Conservation (phyloP, 257 asterid species). For the Cordia subcordata region DNA sequence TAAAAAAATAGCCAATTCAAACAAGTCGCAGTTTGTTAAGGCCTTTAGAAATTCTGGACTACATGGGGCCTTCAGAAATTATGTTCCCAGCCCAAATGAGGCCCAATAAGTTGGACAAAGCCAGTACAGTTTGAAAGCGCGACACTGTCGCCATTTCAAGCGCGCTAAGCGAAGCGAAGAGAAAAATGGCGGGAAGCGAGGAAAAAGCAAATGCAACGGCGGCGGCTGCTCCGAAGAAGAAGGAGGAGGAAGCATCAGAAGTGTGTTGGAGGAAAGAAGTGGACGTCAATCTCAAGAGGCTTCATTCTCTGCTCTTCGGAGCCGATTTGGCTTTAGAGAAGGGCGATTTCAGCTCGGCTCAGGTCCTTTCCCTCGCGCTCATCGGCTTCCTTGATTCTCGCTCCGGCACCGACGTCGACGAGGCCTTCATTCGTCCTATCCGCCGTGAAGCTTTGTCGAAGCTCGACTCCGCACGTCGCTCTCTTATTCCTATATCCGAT, state of each 20-base stretch:
- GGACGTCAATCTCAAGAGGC: conserved; percentile 69
- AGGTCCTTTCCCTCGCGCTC: conserved; percentile 64
- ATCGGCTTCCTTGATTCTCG: conserved; percentile 89
- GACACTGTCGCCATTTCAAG: neutral
- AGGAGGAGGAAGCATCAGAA: conserved; percentile 17
- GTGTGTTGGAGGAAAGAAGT: conserved; percentile 79
- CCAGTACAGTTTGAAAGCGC: neutral
- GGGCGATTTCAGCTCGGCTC: conserved; percentile 66
- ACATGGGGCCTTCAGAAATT: no score
- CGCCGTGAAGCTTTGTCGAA: conserved; percentile 72
- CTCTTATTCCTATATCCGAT: conserved; percentile 63
- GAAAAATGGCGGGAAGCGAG: conserved; percentile 75
- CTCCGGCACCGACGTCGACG: conserved; percentile 54
- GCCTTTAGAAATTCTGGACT: no score
- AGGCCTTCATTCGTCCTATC: conserved; percentile 73
- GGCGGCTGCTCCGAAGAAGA: conserved; percentile 18
- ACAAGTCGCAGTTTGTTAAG: no score
- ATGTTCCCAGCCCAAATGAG: neutral
- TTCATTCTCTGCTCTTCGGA: conserved; percentile 82
- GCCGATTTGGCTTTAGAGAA: conserved; percentile 75
- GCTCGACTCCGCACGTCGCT: conserved; percentile 57
- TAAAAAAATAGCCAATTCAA: no score
- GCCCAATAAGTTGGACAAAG: neutral
- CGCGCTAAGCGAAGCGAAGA: neutral
- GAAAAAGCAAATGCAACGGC: conserved; percentile 13